Base-by-base conservation (phyloP, 2,329 filamentous ascomycete species). In the Magnaporthiopsis incrustans region DNA sequence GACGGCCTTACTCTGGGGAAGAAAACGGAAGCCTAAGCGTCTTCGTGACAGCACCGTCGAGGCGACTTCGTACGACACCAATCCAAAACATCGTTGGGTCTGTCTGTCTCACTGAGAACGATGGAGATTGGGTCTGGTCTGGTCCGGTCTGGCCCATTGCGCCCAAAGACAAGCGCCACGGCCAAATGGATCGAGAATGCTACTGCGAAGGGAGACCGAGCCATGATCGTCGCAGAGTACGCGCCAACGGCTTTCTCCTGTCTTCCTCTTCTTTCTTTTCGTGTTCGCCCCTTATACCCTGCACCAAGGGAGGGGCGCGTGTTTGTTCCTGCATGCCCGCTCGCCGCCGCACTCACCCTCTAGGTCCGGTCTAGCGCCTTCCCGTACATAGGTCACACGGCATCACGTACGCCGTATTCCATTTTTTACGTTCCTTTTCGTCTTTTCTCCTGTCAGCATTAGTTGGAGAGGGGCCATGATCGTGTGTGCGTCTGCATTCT, bases 1-100 rank as follows among this genome's bases (percentile, higher is more conserved):
- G 44, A n/a, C 44, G 44, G 44, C 44, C 44, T 50, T n/a, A n/a
- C 22, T n/a, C 22, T 53, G 44, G 18, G 22, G 44, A 3, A 53
- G 5, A n/a, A 8, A 6, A 12, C 7, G 7, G 33, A 8, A 1
- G 3, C 4, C n/a, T 4, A n/a, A n/a, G n/a, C n/a, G 18, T n/a
- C 18, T 18, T 53, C 5, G 44, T 8, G 6, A 11, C 18, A 5
- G 44, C 10, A 22, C 44, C 44, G 44, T 53, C 44, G 44, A 53
- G 10, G 1, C 2, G 33, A 10, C 10, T 18, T 50, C 44, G 44
- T 50, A 50, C 44, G 44, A 44, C 38, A 6, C 44, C 4, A 10
- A 53, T 53, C 18, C 44, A 53, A 53, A 53, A 53, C 44, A 53
- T n/a, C 10, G 44, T 53, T 53, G 18, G 44, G 22, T 10, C 2